These are phyloP conservation scores for Eucalyptus regnans DNA, from an alignment of 345 rosid species.

Conservation along the genomic window DNA sequence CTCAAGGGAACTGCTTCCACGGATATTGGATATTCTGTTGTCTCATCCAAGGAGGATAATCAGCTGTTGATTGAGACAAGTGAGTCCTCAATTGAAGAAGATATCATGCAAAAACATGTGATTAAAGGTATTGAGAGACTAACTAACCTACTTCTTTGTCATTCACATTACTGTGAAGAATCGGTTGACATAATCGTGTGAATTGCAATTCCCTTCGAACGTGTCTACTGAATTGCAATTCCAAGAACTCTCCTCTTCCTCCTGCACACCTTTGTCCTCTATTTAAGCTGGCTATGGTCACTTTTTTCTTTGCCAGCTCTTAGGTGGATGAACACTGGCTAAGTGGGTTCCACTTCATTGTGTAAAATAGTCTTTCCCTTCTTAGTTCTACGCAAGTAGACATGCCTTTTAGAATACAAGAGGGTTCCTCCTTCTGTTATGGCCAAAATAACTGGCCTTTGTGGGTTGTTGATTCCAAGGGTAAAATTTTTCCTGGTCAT, in stretches of 20 bases:
- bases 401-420: neutral
- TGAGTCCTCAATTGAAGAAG: conserved; percentile 18
- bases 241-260: neutral
- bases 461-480: neutral
- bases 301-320: neutral
- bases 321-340: neutral
- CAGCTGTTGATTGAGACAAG: conserved; percentile 27
- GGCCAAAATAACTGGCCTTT: neutral
- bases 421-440: neutral
- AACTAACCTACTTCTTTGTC: neutral
- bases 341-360: neutral
- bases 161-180: neutral
- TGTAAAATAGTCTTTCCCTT: neutral
- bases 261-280: neutral
- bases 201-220: neutral
- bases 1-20: conserved; percentile 6
- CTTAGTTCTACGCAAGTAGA: neutral
- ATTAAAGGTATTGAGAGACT: conserved; percentile 6
- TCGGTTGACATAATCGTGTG: neutral
- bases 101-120: conserved; percentile 28
- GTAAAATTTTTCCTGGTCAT: neutral
- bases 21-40: neutral
- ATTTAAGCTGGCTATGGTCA: neutral
- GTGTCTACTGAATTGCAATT: neutral
- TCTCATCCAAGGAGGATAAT: conserved; percentile 20